Base-by-base conservation (phyloP, 495 filamentous ascomycete genomes). In the Baudoinia panamericana region DNA sequence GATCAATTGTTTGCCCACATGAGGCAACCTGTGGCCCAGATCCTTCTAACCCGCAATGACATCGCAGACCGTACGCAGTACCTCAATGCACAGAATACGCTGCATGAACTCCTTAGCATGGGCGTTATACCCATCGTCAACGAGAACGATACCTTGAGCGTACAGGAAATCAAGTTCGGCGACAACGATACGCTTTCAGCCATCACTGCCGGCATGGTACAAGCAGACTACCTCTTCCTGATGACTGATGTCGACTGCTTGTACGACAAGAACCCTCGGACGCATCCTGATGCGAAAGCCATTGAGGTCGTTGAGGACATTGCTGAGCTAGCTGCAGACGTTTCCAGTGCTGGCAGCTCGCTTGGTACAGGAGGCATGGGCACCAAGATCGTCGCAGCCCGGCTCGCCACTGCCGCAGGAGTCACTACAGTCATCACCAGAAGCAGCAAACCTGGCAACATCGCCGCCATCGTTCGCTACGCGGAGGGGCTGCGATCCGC, bases 171-270 rank as follows among this genome's bases (percentile, higher is more conserved):
- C 58, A 96, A 96, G 71, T 97, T 97, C 54, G 90, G 90, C 46
- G 90, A 97, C 65, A 97, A 97, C 52, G 90, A 97, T 62, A 97
- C 90, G 11, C 65, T 97, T 21, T 92, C 84, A 23, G 90, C 92
- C 28, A 93, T 97, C 50, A 94, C 90, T 1, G 88, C 90, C 4
- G 92, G 82, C 33, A 94, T 95, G 84, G 81, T 95, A 47, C 85
- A 93, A 55, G 90, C 90, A 30, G 84, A 97, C 57, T 88, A 93
- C 50, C 73, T 97, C 11, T 97, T 97, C 61, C 68, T 97, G 30
- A 97, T 97, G 90, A 97, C 90, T 8, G 90, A 97, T 55, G 90
- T 97, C 29, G 90, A 97, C 56, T 95, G 86, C 54, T 68, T 97
- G 12, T 97, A 96, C 59, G 85, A 92, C 54, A 85, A 88, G 50